Base-by-base conservation (phyloP, 495 filamentous ascomycete genomes). In the Oidiodendron maius region DNA sequence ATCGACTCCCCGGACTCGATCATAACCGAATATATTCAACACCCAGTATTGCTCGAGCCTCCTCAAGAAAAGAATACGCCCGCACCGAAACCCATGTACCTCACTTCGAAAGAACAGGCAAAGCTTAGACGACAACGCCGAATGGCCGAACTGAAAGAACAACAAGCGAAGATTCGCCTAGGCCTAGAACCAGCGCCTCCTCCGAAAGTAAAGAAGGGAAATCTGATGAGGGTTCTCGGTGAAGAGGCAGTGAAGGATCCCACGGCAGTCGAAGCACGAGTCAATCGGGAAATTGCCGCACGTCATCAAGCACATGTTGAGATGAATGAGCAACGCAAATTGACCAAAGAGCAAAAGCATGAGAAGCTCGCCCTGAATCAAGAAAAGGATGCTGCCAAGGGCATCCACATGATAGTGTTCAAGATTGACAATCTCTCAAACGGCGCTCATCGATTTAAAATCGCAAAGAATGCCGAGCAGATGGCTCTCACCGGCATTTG, bases 201-300 rank as follows among this genome's bases (percentile, higher is more conserved):
- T 20, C 91, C 93, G 9, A 96, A 96, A 64, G 85, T 96, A 55
- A 96, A 95, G 67, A 93, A 91, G 63, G 82, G 80, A 41, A 98
- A 98, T 61, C 73, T 98, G 46, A 96, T 98, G 93, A 84, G 90
- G 39, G 93, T 99, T 3, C 71, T 97, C n/a, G 93, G 93, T 36
- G 89, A 97, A 60, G 86, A 96, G 64, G 93, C 93, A 2, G 91
- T 99, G 56, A 95, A 95, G 58, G 93, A 99, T 62, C 93, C 93
- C 9, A 99, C 93, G 2, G 93, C 93, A 16, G 91, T 97, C 24
- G 93, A 99, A 67, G 90, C 93, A 28, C 81, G 88, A 21, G 93
- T 99, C 28, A 94, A 87, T 65, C 72, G 80, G 18, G 88, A 97
- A 57, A 95, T 99, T 38, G 83, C 82, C 35, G 90, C 91, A 22